Evolutionary conservation across 148 eudicot species (phyloP), one percentile per base, ranked within the genome.

Genomic region (Dysphania ambrosioides): DNA sequence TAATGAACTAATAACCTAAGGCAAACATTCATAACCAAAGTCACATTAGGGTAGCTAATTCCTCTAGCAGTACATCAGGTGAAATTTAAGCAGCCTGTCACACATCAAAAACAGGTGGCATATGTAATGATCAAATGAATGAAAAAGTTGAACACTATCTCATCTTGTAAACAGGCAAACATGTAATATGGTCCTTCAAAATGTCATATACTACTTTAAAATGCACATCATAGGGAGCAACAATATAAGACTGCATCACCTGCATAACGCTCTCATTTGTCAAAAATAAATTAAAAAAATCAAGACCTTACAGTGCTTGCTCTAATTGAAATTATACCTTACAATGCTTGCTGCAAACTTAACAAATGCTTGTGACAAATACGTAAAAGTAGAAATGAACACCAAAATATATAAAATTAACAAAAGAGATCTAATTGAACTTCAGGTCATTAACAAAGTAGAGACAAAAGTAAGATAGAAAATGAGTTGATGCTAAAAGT

Each of bases 61-160:
- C 97, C 98, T 75, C 93, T 94, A 76, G 97, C 83, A 66, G 96
- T 60, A 94, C 97, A 78, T 91, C 96, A 75, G 98, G 91, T 36
- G 98, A 81, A 60, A 51, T 69, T 68, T 27, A 65, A 64, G 21
- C 61, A 75, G 24, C 70, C 24, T 65, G 60, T 64, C 42, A 79
- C 47, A 78, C 53, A 72, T 1, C 56, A 24, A 19, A 60, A 62
- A 59, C 44, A 66, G 60, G 2, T 51, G 8, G 30, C 15, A n/a
- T 16, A 24, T 44, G 34, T 27, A 70, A 24, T 16, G 41, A 40
- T 26, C 24, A 71, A 73, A 40, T 2, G 18, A 24, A 38, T 47
- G 49, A 60, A 36, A 61, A 49, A 73, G 75, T 47, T 35, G 68
- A 24, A 15, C 29, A 55, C 36, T 80, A 41, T 40, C 80, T 67